Base-by-base conservation (phyloP, 2,329 filamentous ascomycete genomes). In the Aspergillus oerlinghausenensis region DNA sequence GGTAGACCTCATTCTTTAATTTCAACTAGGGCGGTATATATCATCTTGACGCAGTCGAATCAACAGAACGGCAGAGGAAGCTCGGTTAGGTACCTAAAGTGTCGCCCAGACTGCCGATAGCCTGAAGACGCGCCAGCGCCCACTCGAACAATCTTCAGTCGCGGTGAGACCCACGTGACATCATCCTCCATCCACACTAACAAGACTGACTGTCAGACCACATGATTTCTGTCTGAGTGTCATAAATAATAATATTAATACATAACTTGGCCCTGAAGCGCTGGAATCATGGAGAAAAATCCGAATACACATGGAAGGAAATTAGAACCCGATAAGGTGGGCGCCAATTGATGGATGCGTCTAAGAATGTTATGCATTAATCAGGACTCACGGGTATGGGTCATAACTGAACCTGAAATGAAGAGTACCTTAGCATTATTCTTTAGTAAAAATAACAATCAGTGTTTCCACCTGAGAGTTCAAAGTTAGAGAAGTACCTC, bases 151-250 rank as follows among this genome's bases (percentile, higher is more conserved):
- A 38, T 38, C 32, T 17, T 38, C 32, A 11, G 21, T 43, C 8
- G 19, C 21, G 3, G 10, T 21, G 40, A 26, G 60, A 56, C 57
- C 61, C 64, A 66, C 63, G 64, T 66, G 63, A 66, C 61, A 66
- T 64, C 57, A 65, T 59, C 43, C 50, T 26, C 49, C 51, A 54
- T 51, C 49, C 28, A 40, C 40, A 26, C 51, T 43, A 23, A 48
- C 40, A 51, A 50, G 53, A 56, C 28, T 51, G 40, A 26, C 59
- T 61, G 56, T 63, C 58, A 65, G 52, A 52, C 25, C 32, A 42
- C 47, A 29, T 42, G 17, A 23, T 21, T 21, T 1, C n/a, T 32
- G 11, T 35, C 5, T 3, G 17, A n/a, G 32, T 17, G 32, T 38
- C 40, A 21, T 21, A 43, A 11, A 19, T 21, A 43, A 43, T 43